Conservation (phyloP, 2,329 filamentous ascomycete species). For the Pseudogymnoascus sp. region DNA sequence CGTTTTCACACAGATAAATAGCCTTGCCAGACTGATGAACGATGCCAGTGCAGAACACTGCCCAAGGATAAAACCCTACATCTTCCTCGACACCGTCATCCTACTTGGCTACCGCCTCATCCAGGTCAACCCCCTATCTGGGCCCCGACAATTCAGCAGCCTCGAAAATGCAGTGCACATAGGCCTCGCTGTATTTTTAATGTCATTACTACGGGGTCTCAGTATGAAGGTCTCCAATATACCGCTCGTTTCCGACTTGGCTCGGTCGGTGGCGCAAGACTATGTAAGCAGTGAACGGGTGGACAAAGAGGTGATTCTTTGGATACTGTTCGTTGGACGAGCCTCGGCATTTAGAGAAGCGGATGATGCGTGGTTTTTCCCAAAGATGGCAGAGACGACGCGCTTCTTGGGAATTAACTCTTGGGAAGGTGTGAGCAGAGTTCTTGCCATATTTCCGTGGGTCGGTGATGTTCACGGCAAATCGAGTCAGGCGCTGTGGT, state of each 20-base stretch:
- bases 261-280: conserved; percentile 1
- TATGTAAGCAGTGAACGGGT: conserved; percentile 5
- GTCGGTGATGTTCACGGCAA: conserved; percentile 19
- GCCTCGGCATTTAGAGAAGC: conserved; percentile 9
- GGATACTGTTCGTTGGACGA: conserved; percentile 18
- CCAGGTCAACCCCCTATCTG: conserved; percentile 14
- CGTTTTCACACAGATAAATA: conserved; percentile 16
- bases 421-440: conserved; percentile 14
- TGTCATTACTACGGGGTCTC: conserved; percentile 18
- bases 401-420: conserved; percentile 11
- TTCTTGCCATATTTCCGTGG: conserved; percentile 23
- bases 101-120: conserved; percentile 24
- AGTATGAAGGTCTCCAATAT: conserved; percentile 8
- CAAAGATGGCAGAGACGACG: conserved; percentile 9
- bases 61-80: conserved; percentile 15
- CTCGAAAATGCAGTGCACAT: conserved; percentile 21
- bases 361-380: conserved; percentile 12
- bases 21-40: conserved; percentile 20
- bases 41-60: conserved; percentile 1
- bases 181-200: conserved; percentile 24
- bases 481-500: conserved; percentile 1
- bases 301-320: conserved; percentile 18
- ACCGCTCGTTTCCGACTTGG: conserved; percentile 12
- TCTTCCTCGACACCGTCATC: conserved; percentile 24
- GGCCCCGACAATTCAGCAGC: background rate